These are phyloP conservation scores for Capsicum rhomboideum DNA, from an alignment of 257 asterid species.

Conservation along the genomic window DNA sequence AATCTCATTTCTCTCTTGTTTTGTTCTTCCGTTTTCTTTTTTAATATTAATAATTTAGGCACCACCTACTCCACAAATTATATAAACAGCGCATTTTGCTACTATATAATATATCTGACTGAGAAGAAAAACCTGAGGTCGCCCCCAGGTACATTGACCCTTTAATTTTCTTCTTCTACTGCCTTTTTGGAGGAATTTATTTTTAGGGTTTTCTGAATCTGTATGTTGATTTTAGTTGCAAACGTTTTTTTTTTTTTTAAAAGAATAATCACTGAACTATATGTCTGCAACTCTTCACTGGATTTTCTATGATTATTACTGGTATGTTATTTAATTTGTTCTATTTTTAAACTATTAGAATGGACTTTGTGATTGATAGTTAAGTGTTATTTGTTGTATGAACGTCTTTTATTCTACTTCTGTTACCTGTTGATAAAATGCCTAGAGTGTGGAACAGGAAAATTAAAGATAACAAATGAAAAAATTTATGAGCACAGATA, in stretches of 20 bases:
- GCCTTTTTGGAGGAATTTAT: background rate
- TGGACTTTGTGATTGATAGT: too few relatives aligned
- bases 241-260: too few relatives aligned
- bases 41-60: background rate
- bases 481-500: background rate
- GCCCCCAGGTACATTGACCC: background rate
- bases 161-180: background rate
- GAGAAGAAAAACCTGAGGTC: background rate
- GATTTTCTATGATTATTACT: too few relatives aligned
- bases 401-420: background rate
- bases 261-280: too few relatives aligned
- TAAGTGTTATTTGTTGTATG: too few relatives aligned
- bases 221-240: too few relatives aligned
- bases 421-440: background rate
- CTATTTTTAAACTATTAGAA: too few relatives aligned
- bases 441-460: background rate
- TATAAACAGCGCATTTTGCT: too few relatives aligned
- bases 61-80: background rate
- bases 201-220: background rate
- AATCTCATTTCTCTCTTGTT: background rate
- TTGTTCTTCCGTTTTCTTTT: background rate
- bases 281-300: too few relatives aligned
- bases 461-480: background rate
- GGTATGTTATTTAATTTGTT: too few relatives aligned
- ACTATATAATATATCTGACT: background rate